Percentiles rank a stretch among this genome's conserved stretches.
Evolutionary conservation across 306 rosid genomes (phyloP).

Genomic region (Pueraria montana): DNA sequence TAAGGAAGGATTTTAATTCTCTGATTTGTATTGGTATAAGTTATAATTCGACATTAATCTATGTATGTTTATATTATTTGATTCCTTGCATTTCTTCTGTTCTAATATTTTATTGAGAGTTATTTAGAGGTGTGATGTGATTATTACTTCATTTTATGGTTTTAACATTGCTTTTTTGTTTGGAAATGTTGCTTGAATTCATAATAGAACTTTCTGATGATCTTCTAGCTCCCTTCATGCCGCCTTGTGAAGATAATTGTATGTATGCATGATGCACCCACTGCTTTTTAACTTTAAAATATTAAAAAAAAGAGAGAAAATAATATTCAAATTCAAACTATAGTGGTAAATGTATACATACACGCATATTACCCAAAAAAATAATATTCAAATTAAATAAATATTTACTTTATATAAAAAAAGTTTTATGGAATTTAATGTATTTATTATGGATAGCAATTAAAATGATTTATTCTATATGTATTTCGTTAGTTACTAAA

Average conservation of each 20-base stretch:
- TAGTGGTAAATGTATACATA: no score
- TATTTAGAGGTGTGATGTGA: not conserved
- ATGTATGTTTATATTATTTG: constrained; percentile 48
- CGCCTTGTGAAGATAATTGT: not conserved
- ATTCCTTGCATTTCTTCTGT: constrained; percentile 32
- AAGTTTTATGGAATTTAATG: no score
- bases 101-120: not conserved
- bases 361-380: no score
- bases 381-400: no score
- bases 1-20: constrained; percentile 33
- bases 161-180: no score
- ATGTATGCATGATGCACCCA: not conserved
- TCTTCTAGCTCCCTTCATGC: not conserved
- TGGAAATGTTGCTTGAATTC: no score
- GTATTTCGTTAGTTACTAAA: not conserved
- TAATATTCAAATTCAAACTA: no score
- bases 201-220: not conserved
- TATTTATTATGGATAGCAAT: no score
- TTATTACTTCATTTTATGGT: constrained; percentile 11
- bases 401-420: no score
- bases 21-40: constrained; percentile 9
- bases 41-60: constrained; percentile 29
- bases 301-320: no score
- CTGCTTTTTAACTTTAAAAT: no score
- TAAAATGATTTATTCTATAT: not conserved